These are phyloP conservation scores for Erythrobasidium hasegawianum DNA, from an alignment of 1,284 basidiomycete genomes.

Conservation along the genomic window DNA sequence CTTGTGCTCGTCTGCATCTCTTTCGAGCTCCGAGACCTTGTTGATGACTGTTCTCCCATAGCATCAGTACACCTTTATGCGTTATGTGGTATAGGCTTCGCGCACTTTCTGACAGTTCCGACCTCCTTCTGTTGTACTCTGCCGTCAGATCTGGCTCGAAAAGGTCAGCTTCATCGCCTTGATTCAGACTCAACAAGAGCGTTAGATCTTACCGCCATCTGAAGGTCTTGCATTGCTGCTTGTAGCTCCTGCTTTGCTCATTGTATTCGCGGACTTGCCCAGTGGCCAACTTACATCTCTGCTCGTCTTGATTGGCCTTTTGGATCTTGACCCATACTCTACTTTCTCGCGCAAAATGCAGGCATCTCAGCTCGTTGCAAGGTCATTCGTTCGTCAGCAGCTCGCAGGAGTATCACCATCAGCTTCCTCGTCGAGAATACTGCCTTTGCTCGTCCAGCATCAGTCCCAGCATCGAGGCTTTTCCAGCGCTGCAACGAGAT, in stretches of 20 bases:
- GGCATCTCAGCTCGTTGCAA: slow-evolving; percentile 2
- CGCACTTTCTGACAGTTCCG: slow-evolving; percentile 34
- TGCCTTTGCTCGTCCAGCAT: slow-evolving; percentile 21
- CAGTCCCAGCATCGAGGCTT: not conserved
- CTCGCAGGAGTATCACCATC: not conserved
- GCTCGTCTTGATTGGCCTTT: too few relatives aligned
- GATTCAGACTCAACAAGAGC: too few relatives aligned
- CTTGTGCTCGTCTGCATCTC: slow-evolving; percentile 83
- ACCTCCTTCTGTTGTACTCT: slow-evolving; percentile 31
- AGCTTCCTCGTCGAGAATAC: slow-evolving; percentile 17
- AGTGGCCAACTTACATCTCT: too few relatives aligned
- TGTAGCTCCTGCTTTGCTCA: slow-evolving; percentile 25
- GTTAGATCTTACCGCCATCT: slow-evolving; percentile 30
- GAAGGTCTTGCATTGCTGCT: slow-evolving; percentile 26
- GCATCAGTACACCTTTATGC: too few relatives aligned
- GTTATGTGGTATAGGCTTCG: not conserved
- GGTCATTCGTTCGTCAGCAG: not conserved
- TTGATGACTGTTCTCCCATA: slow-evolving; percentile 34
- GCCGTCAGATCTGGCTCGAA: slow-evolving; percentile 22
- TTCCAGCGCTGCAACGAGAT: not conserved
- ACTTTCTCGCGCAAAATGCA: too few relatives aligned
- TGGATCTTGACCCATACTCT: too few relatives aligned
- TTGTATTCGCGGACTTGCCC: not conserved
- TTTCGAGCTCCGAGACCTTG: slow-evolving; percentile 90
- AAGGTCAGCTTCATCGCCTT: too few relatives aligned